Evolutionary conservation across 768 basidiomycete species (phyloP).

Genomic region (Mycena floridula): DNA sequence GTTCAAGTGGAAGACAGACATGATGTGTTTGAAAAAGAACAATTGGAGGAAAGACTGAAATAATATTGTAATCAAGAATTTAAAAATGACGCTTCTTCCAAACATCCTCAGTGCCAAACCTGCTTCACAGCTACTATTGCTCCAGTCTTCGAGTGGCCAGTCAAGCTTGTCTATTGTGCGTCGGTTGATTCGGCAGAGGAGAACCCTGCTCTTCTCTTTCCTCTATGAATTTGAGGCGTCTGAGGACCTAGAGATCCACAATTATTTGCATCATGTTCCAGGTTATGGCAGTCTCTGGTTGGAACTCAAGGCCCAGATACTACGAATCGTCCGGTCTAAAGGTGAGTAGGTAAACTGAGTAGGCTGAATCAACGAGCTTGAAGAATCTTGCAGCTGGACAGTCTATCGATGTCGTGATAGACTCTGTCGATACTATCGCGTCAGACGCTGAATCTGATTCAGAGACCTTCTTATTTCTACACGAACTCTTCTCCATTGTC

Average conservation of each 20-base stretch:
- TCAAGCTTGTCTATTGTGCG: background rate
- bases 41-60: too few relatives aligned
- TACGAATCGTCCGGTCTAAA: conserved; percentile 35
- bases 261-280: conserved; percentile 46
- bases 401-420: conserved; percentile 60
- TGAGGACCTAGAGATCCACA: conserved; percentile 34
- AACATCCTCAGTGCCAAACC: too few relatives aligned
- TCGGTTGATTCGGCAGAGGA: conserved; percentile 5
- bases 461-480: conserved; percentile 47
- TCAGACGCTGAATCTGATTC: conserved; percentile 52
- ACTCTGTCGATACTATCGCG: conserved; percentile 63
- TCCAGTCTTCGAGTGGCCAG: background rate
- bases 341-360: conserved; percentile 16
- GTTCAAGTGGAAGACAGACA: too few relatives aligned
- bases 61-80: too few relatives aligned
- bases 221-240: conserved; percentile 31
- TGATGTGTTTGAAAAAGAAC: too few relatives aligned
- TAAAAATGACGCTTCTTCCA: too few relatives aligned
- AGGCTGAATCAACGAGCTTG: conserved; percentile 1
- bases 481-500: conserved; percentile 34
- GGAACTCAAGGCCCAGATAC: conserved; percentile 30
- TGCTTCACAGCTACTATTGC: too few relatives aligned
- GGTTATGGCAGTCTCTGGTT: conserved; percentile 37
- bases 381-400: conserved; percentile 30
- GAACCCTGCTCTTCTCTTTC: conserved; percentile 47